phyloP scores from a whole-genome alignment of 1,284 basidiomycete genomes.

The Cystobasidium slooffiae region DNA sequence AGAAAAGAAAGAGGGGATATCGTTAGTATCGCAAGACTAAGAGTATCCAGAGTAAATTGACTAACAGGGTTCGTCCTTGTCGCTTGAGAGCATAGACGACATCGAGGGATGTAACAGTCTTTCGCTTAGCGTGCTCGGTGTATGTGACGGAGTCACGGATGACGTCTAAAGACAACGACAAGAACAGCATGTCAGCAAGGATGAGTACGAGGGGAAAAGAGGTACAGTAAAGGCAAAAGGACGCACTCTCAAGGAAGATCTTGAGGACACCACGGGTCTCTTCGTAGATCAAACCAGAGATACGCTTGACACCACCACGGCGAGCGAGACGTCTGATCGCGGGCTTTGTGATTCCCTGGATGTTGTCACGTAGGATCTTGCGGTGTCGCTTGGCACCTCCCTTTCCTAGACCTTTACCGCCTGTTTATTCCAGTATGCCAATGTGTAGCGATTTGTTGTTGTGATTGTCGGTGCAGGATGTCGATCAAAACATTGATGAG shows the following conservation, averaged over 20 bases:
- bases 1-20: background rate
- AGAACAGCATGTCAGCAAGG: too few species aligned
- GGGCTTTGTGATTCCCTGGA: conserved; percentile 83
- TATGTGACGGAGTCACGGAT: conserved; percentile 79
- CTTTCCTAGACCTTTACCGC: conserved; percentile 74
- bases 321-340: conserved; percentile 89
- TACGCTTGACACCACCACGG: conserved; percentile 89
- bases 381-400: conserved; percentile 79
- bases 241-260: conserved; percentile 68
- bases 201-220: too few species aligned
- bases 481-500: conserved; percentile 16
- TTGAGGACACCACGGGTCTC: conserved; percentile 84
- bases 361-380: conserved; percentile 65
- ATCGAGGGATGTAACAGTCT: conserved; percentile 85
- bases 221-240: too few species aligned
- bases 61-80: conserved; percentile 77
- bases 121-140: conserved; percentile 82
- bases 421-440: conserved; percentile 59
- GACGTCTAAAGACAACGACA: conserved; percentile 59
- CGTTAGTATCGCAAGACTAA: background rate
- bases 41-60: background rate
- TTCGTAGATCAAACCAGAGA: conserved; percentile 62
- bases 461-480: background rate
- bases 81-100: conserved; percentile 93
- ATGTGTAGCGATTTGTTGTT: background rate